Percentiles rank a stretch among this genome's conserved stretches.
Evolutionary conservation across 108 stramenopile genomes (phyloP).

Genomic region (Nannochloropsis oceanica): DNA sequence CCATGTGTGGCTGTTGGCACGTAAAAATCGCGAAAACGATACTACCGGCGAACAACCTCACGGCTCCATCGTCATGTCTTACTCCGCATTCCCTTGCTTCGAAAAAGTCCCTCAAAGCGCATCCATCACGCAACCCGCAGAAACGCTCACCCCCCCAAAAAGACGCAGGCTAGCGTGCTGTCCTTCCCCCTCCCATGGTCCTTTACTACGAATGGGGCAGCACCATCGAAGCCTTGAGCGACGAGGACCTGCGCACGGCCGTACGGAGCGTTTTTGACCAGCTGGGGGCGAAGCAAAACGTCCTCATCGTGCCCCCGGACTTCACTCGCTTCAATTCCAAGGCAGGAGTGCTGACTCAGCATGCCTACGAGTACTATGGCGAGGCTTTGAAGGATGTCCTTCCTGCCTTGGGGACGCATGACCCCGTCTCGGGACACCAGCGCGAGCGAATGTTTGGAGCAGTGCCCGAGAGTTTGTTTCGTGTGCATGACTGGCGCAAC

Average conservation of each 20-base stretch:
- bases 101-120: too few species aligned
- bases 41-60: too few species aligned
- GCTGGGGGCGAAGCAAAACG: conserved; percentile 41
- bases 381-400: conserved; percentile 53
- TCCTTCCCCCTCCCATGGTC: neutral
- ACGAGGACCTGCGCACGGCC: neutral
- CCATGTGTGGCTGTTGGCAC: too few species aligned
- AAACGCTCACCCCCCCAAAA: too few species aligned
- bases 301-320: conserved; percentile 73
- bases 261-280: neutral
- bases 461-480: conserved; percentile 46
- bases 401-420: conserved; percentile 81
- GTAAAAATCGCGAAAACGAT: too few species aligned
- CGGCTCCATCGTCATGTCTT: too few species aligned
- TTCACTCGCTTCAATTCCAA: conserved; percentile 73
- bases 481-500: conserved; percentile 84
- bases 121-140: too few species aligned
- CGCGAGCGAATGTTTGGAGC: conserved; percentile 63
- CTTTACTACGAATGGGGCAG: neutral
- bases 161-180: too few species aligned
- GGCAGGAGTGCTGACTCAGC: conserved; percentile 60
- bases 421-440: conserved; percentile 67
- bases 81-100: too few species aligned
- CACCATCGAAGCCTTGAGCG: neutral
- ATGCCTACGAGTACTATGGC: conserved; percentile 67